Evolutionary conservation across 148 eudicot species (phyloP), one percentile per base, ranked within the genome.

Genomic region (Rheum nobile): DNA sequence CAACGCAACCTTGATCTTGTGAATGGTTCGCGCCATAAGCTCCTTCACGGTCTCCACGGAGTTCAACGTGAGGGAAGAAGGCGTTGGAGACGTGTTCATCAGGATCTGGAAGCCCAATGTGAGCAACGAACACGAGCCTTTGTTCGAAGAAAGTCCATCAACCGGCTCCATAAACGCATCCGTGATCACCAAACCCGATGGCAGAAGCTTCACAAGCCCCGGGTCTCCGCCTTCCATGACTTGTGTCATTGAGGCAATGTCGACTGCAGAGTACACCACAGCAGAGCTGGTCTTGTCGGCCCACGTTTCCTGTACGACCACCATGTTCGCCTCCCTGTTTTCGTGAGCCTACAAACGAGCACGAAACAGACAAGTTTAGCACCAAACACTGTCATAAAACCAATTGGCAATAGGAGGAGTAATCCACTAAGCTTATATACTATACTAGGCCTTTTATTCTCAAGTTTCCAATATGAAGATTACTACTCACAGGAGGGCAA

Each of bases 151-250:
- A 6, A 22, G 6, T 10, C 57, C 74, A 26, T 72, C 35, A 4
- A 17, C 13, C 37, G 57, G 75, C 10, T 34, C 75, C 5, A 57
- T 59, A 34, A 82, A 71, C 10, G 71, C 74, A 19, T 82, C 84
- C 31, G 81, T 71, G 4, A 93, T 82, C n/a, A 90, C 82, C 46
- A 90, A 89, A 3, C 98, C 98, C 4, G 92, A 90, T 42, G 98
- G 96, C 28, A 89, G 70, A 38, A 90, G 74, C 38, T 83, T 84
- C 55, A 90, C 78, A n/a, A 72, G 71, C 70, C 84, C 71, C 0
- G 89, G 81, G 72, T 90, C 92, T 29, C 89, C 83, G 11, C 84
- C 86, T 34, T 43, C 61, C 75, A 84, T 75, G 32, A 85, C 83
- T 71, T 55, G 72, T 22, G 72, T 76, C 74, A 88, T 79, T 0